phyloP scores from a whole-genome alignment of 83 land plant species.

The Picea abies region DNA sequence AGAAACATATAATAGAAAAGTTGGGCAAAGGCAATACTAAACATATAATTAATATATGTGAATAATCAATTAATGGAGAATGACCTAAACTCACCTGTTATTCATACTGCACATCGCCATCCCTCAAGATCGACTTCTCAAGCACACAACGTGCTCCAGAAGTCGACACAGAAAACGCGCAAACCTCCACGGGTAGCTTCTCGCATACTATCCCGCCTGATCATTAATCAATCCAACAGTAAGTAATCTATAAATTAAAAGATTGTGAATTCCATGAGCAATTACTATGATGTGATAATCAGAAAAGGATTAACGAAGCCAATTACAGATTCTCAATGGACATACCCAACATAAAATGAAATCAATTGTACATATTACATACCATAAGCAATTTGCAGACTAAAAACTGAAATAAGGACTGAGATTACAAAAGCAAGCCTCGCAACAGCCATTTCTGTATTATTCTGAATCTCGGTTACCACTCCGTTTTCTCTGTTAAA shows the following conservation, averaged over 20 bases:
- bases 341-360: neutral
- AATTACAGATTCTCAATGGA: neutral
- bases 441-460: no score
- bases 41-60: neutral
- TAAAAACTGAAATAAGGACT: no score
- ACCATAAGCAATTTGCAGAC: neutral
- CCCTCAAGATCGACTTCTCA: neutral
- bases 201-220: conserved; percentile 8
- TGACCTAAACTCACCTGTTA: conserved; percentile 1
- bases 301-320: neutral
- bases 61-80: neutral
- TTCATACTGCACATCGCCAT: neutral
- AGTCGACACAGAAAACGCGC: conserved; percentile 3
- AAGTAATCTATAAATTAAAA: no score
- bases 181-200: neutral
- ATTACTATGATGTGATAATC: no score
- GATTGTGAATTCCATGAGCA: no score
- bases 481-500: no score
- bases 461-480: no score
- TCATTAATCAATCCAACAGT: no score
- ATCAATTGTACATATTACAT: neutral
- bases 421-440: no score
- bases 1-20: no score
- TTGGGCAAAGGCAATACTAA: no score
- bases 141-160: conserved; percentile 15